Conservation (phyloP, 257 asterid genomes). For the Leonotis leonurus region DNA sequence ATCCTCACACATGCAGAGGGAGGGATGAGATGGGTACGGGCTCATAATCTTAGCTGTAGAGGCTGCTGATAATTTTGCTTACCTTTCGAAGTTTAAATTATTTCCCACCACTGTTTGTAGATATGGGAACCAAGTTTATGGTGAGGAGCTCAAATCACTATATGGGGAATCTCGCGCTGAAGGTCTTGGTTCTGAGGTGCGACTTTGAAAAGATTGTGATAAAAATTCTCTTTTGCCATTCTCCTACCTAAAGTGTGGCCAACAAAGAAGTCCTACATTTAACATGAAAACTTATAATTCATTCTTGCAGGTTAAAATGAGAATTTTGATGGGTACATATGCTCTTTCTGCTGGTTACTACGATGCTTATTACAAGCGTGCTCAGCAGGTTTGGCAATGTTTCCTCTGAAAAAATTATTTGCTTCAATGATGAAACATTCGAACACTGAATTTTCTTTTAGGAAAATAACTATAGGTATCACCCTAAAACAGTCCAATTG, state of each 20-base stretch:
- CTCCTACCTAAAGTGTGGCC: background rate
- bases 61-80: background rate
- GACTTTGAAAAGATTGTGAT: background rate
- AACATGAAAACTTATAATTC: background rate
- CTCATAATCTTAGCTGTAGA: background rate
- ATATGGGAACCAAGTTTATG: conserved; percentile 75
- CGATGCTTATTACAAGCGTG: conserved; percentile 97
- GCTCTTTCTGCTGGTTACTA: conserved; percentile 99
- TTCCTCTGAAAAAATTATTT: background rate
- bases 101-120: conserved; percentile 24
- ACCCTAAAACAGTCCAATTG: background rate
- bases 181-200: conserved; percentile 97
- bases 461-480: background rate
- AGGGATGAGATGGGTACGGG: background rate
- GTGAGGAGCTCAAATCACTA: conserved; percentile 69
- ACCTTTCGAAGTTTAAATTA: background rate
- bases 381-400: conserved; percentile 66
- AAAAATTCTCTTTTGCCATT: background rate
- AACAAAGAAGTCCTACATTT: conserved; percentile 1
- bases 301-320: conserved; percentile 72
- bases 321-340: conserved; percentile 96
- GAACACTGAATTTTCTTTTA: background rate
- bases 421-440: background rate
- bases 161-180: conserved; percentile 79
- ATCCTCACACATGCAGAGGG: background rate